phyloP scores from a whole-genome alignment of 495 filamentous ascomycete genomes.

The Lasiosphaeria ovina region DNA sequence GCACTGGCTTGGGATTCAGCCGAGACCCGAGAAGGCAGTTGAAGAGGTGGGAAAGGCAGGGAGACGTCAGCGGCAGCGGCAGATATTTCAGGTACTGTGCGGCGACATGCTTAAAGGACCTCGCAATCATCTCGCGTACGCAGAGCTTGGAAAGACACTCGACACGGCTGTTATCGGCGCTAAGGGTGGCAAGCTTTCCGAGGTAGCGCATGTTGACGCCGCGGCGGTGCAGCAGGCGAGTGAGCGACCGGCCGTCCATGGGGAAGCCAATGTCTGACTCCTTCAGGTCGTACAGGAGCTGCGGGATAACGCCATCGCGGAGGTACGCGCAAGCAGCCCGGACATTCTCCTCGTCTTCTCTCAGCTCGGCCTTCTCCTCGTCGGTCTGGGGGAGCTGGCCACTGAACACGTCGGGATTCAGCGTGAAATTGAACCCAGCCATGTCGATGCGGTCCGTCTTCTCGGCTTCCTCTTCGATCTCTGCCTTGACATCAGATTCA shows the following conservation, averaged over 20 bases:
- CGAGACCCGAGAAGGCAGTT: constrained; percentile 87
- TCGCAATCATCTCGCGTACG: constrained; percentile 87
- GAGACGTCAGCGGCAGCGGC: constrained; percentile 70
- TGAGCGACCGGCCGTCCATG: constrained; percentile 93
- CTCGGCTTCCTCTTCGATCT: constrained; percentile 33
- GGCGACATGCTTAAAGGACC: constrained; percentile 90
- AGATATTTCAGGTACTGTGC: constrained; percentile 75
- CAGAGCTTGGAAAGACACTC: constrained; percentile 72
- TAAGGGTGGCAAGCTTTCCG: constrained; percentile 71
- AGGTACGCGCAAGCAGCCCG: constrained; percentile 79
- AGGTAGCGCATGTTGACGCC: constrained; percentile 97
- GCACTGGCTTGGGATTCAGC: constrained; percentile 70
- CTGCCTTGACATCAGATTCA: constrained; percentile 22
- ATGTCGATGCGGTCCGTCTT: constrained; percentile 24
- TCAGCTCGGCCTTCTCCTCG: constrained; percentile 82
- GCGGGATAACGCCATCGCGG: constrained; percentile 67
- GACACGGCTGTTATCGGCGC: constrained; percentile 63
- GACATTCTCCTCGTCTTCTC: constrained; percentile 85
- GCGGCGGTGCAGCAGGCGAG: constrained; percentile 87
- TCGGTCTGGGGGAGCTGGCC: constrained; percentile 88
- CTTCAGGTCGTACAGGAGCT: constrained; percentile 73
- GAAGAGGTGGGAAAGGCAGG: constrained; percentile 81
- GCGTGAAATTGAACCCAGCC: constrained; percentile 70
- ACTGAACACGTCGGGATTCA: constrained; percentile 95
- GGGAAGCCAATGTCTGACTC: constrained; percentile 95